These are phyloP conservation scores for Aphanoascus verrucosus DNA, from an alignment of 2,329 filamentous ascomycete species.

Conservation along the genomic window DNA sequence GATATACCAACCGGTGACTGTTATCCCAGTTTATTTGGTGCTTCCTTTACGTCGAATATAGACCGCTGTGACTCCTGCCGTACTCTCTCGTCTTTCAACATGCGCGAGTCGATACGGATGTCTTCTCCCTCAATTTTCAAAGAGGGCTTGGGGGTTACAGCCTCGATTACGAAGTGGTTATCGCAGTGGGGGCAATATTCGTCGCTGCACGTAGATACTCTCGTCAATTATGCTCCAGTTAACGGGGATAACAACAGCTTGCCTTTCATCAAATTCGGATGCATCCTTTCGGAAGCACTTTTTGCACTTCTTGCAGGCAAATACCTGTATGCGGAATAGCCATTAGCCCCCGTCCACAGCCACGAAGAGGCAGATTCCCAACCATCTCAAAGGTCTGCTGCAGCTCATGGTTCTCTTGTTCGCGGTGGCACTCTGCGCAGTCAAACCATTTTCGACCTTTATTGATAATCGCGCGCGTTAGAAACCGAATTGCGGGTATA, in stretches of 20 bases:
- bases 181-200: conserved; percentile 99
- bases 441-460: conserved; percentile 95
- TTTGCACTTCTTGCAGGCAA: conserved; percentile 97
- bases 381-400: conserved; percentile 73
- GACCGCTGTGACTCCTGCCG: conserved; percentile 49
- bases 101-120: conserved; percentile 67
- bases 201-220: conserved; percentile 46
- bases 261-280: conserved; percentile 78
- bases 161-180: conserved; percentile 94
- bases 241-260: conserved; percentile 6
- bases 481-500: background rate
- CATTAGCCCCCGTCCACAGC: background rate
- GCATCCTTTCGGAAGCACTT: conserved; percentile 96
- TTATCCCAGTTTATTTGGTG: conserved; percentile 65
- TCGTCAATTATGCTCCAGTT: background rate
- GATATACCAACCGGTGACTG: background rate
- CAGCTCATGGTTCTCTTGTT: conserved; percentile 67
- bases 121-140: conserved; percentile 88
- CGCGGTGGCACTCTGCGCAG: conserved; percentile 86
- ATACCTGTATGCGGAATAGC: conserved; percentile 37
- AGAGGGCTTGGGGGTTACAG: conserved; percentile 68
- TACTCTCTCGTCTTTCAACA: conserved; percentile 84
- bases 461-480: background rate
- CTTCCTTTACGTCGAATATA: conserved; percentile 66
- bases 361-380: conserved; percentile 8